Evolutionary conservation across 805 yeast genomes (phyloP), one percentile per base, ranked within the genome.

Genomic region (Saccharomycopsis sp.): DNA sequence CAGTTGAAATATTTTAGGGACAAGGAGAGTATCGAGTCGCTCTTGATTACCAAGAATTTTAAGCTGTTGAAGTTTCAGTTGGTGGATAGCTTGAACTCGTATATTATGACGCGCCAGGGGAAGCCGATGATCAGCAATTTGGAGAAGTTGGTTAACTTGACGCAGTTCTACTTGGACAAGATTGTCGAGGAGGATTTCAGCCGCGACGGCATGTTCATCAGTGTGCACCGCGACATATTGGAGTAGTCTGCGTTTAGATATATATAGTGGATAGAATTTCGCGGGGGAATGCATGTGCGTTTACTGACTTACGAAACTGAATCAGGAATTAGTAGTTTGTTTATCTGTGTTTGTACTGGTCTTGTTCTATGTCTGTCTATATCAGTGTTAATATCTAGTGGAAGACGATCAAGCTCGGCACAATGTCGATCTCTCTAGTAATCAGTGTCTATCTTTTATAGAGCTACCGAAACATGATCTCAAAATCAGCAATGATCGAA

Each of bases 91-190:
- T 29, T 60, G 46, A 57, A 57, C 53, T 57, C 58, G 14, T 55
- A 34, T 41, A 48, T 57, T 37, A 51, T 55, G 56, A 29, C 47
- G 37, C 40, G 50, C 16, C n/a, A 24, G 44, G 58, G 60, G 4
- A 23, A 51, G 41, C 24, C 56, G 7, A 15, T 57, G 7, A 52
- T 57, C 18, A 51, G 60, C n/a, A 46, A 57, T 20, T 34, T 60
- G 24, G 63, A 60, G 50, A 60, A 60, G 24, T 3, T 60, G 34
- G 44, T 60, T n/a, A 56, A 53, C 21, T 46, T 60, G 55, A 60
- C 63, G 12, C 47, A 50, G 21, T 50, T 14, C 21, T 55, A 58
- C 40, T 52, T 60, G 57, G 37, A 58, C n/a, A 48, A 44, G 24
- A 59, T 59, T 5, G 34, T 21, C 16, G 24, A 57, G 9, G 20